phyloP scores from a whole-genome alignment of 768 basidiomycete species.

The Kwoniella bestiolae region DNA sequence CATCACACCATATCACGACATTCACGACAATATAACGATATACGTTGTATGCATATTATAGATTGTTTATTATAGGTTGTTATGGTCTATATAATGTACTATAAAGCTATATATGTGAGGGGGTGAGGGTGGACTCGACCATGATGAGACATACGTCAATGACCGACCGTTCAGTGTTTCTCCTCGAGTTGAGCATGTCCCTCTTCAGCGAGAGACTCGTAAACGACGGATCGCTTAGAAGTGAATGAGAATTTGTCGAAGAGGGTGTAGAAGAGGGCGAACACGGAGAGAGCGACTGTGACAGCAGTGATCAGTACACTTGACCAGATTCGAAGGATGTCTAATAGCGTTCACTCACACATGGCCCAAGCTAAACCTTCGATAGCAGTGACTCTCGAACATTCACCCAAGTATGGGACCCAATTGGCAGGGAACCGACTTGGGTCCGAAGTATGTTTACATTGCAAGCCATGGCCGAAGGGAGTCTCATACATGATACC shows the following conservation, averaged over 20 bases:
- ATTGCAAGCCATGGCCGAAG: conserved; percentile 46
- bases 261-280: conserved; percentile 90
- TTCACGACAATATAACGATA: conserved; percentile 10
- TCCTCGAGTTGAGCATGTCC: conserved; percentile 19
- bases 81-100: conserved; percentile 5
- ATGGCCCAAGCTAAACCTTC: conserved; percentile 47
- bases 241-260: conserved; percentile 87
- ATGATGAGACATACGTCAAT: neutral
- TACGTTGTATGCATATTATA: conserved; percentile 22
- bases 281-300: conserved; percentile 71
- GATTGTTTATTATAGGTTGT: neutral
- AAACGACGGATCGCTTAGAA: conserved; percentile 26
- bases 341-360: conserved; percentile 33
- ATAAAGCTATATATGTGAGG: conserved; percentile 13
- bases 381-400: conserved; percentile 38
- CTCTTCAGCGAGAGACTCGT: conserved; percentile 30
- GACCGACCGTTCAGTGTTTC: conserved; percentile 13
- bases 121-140: neutral
- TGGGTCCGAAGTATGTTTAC: conserved; percentile 31
- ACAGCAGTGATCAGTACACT: neutral
- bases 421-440: conserved; percentile 28
- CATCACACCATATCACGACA: neutral
- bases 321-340: neutral
- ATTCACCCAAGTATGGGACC: conserved; percentile 30
- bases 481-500: conserved; percentile 43